Conservation (phyloP, 2,329 filamentous ascomycete genomes). For the Exophiala aquamarina region DNA sequence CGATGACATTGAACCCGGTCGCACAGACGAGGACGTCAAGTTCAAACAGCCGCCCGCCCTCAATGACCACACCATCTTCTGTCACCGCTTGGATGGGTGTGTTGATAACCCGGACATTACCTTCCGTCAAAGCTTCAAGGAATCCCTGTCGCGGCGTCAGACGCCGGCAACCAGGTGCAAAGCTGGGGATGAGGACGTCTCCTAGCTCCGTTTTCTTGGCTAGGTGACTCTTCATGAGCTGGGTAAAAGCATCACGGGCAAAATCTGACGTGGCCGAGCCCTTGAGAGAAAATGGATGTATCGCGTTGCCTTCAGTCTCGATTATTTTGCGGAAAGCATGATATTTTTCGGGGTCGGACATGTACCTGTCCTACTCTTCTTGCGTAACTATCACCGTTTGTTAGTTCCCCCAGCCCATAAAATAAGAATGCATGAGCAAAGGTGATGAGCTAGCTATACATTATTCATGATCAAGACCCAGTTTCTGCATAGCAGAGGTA, state of each 20-base stretch:
- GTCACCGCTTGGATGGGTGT: slow-evolving; percentile 21
- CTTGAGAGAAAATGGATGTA: slow-evolving; percentile 6
- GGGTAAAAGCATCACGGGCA: background rate
- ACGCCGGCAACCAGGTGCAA: slow-evolving; percentile 16
- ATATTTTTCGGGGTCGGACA: slow-evolving; percentile 5
- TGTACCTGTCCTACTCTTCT: slow-evolving; percentile 9
- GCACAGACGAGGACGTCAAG: slow-evolving; percentile 38
- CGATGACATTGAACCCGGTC: slow-evolving; percentile 37
- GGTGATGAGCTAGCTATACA: slow-evolving; percentile 7
- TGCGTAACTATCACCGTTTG: slow-evolving; percentile 5
- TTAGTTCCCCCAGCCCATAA: slow-evolving; percentile 1
- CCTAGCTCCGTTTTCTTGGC: slow-evolving; percentile 14
- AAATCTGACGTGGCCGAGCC: slow-evolving; percentile 3
- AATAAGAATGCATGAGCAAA: background rate
- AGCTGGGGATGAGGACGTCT: slow-evolving; percentile 17
- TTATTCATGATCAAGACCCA: slow-evolving; percentile 11
- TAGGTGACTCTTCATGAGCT: slow-evolving; percentile 8
- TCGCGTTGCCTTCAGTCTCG: slow-evolving; percentile 14
- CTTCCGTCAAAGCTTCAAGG: slow-evolving; percentile 26
- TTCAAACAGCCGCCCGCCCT: slow-evolving; percentile 32
- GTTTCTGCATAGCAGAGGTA: slow-evolving; percentile 13
- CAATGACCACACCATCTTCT: slow-evolving; percentile 30
- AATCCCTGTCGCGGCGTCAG: slow-evolving; percentile 25
- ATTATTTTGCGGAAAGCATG: slow-evolving; percentile 13
- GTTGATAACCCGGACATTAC: slow-evolving; percentile 28